These are phyloP conservation scores for Allium cepa DNA, from an alignment of 106 monocot species.

Conservation along the genomic window DNA sequence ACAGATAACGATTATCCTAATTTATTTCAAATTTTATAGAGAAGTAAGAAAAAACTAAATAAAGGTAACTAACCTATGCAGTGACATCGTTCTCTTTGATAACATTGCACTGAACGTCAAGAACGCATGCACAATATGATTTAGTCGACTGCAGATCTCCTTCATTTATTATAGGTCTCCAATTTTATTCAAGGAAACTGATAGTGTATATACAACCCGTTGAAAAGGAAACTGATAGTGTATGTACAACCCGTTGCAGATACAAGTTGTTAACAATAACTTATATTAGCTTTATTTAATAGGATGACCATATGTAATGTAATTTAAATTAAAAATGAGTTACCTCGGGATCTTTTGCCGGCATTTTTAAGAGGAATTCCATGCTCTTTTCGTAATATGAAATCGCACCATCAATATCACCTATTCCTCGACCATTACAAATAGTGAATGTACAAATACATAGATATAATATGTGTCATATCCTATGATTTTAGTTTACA, in stretches of 20 bases:
- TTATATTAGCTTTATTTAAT: no score
- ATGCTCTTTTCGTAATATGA: slow-evolving; percentile 84
- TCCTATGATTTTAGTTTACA: no score
- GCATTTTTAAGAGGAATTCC: slow-evolving; percentile 60
- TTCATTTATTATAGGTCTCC: slow-evolving; percentile 86
- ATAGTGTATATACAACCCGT: slow-evolving; percentile 83
- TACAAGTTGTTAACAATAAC: no score
- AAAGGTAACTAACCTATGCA: slow-evolving; percentile 45
- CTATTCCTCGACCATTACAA: slow-evolving; percentile 47
- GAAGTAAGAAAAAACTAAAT: background rate
- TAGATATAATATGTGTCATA: no score
- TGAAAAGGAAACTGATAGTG: slow-evolving; percentile 71
- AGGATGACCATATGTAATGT: background rate
- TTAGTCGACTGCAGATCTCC: slow-evolving; percentile 82
- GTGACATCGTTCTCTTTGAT: slow-evolving; percentile 44
- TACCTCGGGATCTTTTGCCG: slow-evolving; percentile 79
- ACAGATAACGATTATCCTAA: background rate
- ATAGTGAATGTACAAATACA: no score
- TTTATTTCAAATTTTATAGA: background rate
- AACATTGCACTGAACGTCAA: slow-evolving; percentile 63
- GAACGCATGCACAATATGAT: slow-evolving; percentile 62
- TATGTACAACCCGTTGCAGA: slow-evolving; percentile 66
- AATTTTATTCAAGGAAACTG: slow-evolving; percentile 97
- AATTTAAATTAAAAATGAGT: background rate
- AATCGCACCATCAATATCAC: slow-evolving; percentile 60